Evolutionary conservation across 225 moss, liverwort and hornwort species (phyloP).

Genomic region (Straminergon stramineum): DNA sequence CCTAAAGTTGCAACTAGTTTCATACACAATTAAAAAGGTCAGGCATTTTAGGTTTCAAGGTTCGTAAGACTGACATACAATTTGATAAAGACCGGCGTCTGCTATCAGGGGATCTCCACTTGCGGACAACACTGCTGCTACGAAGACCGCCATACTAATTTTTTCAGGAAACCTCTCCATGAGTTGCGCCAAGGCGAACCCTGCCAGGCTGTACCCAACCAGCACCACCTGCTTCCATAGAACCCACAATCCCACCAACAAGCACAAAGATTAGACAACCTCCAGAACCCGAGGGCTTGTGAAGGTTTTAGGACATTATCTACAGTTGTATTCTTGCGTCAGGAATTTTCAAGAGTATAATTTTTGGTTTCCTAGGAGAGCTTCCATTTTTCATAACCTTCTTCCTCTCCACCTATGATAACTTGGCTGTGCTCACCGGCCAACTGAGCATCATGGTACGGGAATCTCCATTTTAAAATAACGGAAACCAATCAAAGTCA

Average conservation of each 20-base stretch:
- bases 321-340: background rate
- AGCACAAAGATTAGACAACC: background rate
- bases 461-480: background rate
- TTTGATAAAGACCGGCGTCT: background rate
- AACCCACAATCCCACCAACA: background rate
- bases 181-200: conserved; percentile 13
- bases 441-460: background rate
- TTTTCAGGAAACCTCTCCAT: conserved; percentile 31
- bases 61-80: background rate
- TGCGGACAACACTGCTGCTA: conserved; percentile 14
- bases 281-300: background rate
- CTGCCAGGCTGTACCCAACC: conserved; percentile 50
- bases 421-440: background rate
- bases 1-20: background rate
- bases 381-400: background rate
- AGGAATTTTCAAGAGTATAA: background rate
- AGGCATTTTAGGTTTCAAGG: background rate
- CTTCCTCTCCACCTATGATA: no score
- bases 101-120: background rate
- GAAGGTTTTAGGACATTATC: background rate
- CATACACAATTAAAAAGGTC: background rate
- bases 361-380: background rate
- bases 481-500: background rate
- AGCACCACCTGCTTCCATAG: background rate
- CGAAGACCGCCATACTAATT: conserved; percentile 26